Conservation (phyloP, 108 stramenopile genomes). For the Phaeodactylum tricornutum region DNA sequence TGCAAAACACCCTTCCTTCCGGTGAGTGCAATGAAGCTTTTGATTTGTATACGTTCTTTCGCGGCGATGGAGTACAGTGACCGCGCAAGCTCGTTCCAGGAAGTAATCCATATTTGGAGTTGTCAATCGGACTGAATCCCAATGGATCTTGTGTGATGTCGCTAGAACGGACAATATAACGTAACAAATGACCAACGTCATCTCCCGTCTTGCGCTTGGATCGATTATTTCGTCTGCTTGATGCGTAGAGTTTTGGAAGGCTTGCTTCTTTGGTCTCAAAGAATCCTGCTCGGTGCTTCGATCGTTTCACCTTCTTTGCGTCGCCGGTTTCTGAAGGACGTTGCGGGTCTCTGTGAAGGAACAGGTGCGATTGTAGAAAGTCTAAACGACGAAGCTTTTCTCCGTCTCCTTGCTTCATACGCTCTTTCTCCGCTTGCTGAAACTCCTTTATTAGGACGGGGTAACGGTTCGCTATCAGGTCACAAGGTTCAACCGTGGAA, state of each 20-base stretch:
- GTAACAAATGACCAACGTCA: neutral
- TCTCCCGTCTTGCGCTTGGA: neutral
- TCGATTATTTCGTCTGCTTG: neutral
- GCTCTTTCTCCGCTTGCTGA: conserved; percentile 14
- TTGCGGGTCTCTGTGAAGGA: neutral
- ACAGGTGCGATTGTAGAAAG: conserved; percentile 21
- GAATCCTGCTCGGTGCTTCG: conserved; percentile 1
- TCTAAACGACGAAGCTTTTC: conserved; percentile 41
- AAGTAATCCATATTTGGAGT: too few relatives aligned
- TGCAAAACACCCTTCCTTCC: too few relatives aligned
- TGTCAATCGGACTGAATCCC: too few relatives aligned
- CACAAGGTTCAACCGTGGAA: conserved; percentile 42
- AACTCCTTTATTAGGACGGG: conserved; percentile 42
- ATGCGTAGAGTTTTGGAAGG: too few relatives aligned
- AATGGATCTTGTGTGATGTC: too few relatives aligned
- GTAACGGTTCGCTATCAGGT: conserved; percentile 26
- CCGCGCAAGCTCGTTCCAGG: too few relatives aligned
- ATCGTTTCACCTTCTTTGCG: neutral
- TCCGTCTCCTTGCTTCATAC: conserved; percentile 32
- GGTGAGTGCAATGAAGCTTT: too few relatives aligned
- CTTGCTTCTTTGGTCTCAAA: neutral
- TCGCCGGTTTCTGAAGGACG: neutral
- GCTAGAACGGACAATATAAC: conserved; percentile 1
- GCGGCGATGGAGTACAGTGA: too few relatives aligned
- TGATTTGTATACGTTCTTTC: too few relatives aligned